phyloP scores from a whole-genome alignment of 73 alveolate species.

The Urostyla sp. region DNA sequence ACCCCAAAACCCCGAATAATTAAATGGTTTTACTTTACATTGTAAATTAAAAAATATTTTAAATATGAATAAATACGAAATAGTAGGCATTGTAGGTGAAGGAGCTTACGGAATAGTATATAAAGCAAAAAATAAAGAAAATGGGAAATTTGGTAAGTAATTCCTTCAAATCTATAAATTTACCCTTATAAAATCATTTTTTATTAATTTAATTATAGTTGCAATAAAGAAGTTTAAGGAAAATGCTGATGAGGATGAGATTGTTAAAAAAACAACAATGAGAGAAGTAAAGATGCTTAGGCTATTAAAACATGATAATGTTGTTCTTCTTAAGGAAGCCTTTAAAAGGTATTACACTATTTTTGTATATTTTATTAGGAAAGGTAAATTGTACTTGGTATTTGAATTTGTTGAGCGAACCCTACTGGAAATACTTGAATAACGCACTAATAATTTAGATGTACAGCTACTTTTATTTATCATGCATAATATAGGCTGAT shows the following conservation, averaged over 20 bases:
- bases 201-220: constrained; percentile 42
- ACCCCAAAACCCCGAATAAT: too few species aligned
- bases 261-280: constrained; percentile 89
- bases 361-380: constrained; percentile 25
- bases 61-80: constrained; percentile 84
- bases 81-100: constrained; percentile 83
- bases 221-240: constrained; percentile 97
- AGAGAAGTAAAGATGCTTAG: constrained; percentile 94
- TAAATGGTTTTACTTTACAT: too few species aligned
- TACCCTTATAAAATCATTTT: neutral
- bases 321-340: constrained; percentile 94
- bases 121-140: constrained; percentile 83
- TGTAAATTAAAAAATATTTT: neutral
- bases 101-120: constrained; percentile 91
- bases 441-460: constrained; percentile 75
- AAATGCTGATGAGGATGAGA: constrained; percentile 91
- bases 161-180: neutral
- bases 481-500: constrained; percentile 33
- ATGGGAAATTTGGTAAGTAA: constrained; percentile 68
- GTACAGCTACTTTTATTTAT: neutral
- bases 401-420: constrained; percentile 80
- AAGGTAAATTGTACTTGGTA: constrained; percentile 78
- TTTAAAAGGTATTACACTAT: constrained; percentile 74
- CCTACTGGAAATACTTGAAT: constrained; percentile 76
- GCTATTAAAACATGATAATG: constrained; percentile 87